Conservation (phyloP, 1,284 basidiomycete genomes). For the Heterobasidion occidentale region DNA sequence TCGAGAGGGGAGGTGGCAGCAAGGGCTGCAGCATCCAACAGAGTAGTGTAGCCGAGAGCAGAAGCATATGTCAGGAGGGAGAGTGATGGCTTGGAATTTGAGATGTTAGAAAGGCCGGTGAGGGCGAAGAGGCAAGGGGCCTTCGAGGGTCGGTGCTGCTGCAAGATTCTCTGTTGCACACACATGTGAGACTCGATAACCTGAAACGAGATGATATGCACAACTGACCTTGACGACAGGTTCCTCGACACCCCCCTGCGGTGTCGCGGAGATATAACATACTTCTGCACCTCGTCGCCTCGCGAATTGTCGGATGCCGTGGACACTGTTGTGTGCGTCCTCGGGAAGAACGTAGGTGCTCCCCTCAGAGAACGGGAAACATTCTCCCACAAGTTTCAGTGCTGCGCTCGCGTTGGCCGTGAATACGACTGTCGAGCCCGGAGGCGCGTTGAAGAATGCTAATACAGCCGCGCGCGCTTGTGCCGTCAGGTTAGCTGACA, state of each 20-base stretch:
- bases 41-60: slow-evolving; percentile 60
- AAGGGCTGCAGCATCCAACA: slow-evolving; percentile 76
- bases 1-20: slow-evolving; percentile 66
- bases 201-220: background rate
- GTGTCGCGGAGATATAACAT: slow-evolving; percentile 55
- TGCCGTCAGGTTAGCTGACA: slow-evolving; percentile 56
- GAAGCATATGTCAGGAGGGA: slow-evolving; percentile 45
- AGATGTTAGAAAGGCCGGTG: slow-evolving; percentile 76
- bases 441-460: slow-evolving; percentile 64
- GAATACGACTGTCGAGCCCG: slow-evolving; percentile 75
- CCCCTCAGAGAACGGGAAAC: slow-evolving; percentile 57
- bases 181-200: slow-evolving; percentile 33
- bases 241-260: slow-evolving; percentile 53
- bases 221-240: slow-evolving; percentile 48
- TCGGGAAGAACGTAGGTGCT: slow-evolving; percentile 56
- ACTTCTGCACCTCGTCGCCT: slow-evolving; percentile 43
- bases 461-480: slow-evolving; percentile 66
- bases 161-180: slow-evolving; percentile 19
- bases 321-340: slow-evolving; percentile 80
- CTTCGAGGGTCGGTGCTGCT: slow-evolving; percentile 31
- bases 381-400: slow-evolving; percentile 74
- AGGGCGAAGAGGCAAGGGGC: slow-evolving; percentile 55
- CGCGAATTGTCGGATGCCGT: slow-evolving; percentile 74
- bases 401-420: slow-evolving; percentile 75
- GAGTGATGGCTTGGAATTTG: slow-evolving; percentile 46